Base-by-base conservation (phyloP, 2,329 filamentous ascomycete genomes). In the Alternaria sp. region DNA sequence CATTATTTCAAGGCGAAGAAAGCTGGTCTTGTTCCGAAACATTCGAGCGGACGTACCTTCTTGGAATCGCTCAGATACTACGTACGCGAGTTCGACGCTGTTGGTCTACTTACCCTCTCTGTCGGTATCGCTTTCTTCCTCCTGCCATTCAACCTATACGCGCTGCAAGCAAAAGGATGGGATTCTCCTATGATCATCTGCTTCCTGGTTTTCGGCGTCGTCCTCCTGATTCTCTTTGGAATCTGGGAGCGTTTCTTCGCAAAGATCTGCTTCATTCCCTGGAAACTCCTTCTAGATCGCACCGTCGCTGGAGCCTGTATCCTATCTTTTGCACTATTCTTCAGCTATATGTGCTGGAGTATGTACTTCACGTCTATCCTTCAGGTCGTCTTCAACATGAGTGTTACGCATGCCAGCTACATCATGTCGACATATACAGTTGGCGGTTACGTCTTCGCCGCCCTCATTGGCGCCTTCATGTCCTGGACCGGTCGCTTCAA, bases 61-160 rank as follows among this genome's bases (percentile, higher is more conserved):
- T 26, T 66, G 8, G 77, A 87, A 66, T 84, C 81, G 3, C 56
- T 87, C 41, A 70, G 77, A 32, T 78, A 87, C 71, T 90, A 90
- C 75, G 65, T 81, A 14, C 79, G 84, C 56, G 86, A 91, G 67
- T 88, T 91, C 63, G 90, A 92, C 71, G 69, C 86, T 2, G 53
- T 86, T 9, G 89, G 89, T 26, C 79, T 90, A 14, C 55, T 91
- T 14, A 79, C 91, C 3, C 81, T 91, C 47, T 81, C 84, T 2
- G 80, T 78, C 1, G 89, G 88, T 2, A 82, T 90, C 57, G 81
- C 85, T 0, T 77, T 92, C n/a, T 87, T 93, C 70, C 80, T 93
- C 14, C 83, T 93, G 7, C 88, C 90, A 0, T 88, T 93, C 75
- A 88, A 82, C 22, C 81, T 93, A 36, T 75, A 72, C 58, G 67